Base-by-base conservation (phyloP, 345 rosid genomes). In the Odontarrhena argentea region DNA sequence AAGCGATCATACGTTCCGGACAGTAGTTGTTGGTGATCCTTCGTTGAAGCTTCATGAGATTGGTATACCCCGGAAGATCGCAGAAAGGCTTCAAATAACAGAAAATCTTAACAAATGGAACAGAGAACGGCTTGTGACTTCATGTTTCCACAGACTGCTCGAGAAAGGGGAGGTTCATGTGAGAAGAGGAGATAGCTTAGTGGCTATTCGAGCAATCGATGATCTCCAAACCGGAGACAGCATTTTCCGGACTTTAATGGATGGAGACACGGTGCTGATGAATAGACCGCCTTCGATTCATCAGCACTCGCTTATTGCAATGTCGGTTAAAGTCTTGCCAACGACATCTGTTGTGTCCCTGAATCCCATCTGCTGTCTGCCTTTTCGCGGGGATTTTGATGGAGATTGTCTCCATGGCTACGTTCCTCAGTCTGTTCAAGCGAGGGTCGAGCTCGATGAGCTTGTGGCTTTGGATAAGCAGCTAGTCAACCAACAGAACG, bases 321-420 rank as follows among this genome's bases (percentile, higher is more conserved):
- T 94, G 69, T 76, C 85, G n/a, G 96, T 81, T 8, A 88, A 69
- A 68, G 67, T 91, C 50, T 84, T 94, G 25, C 97, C 99, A 0
- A 79, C 77, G 9, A 65, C 75, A 44, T 88, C 92, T 8, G 92
- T 82, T 63, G 85, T 94, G 15, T 84, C 97, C 2, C 77, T 94
- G 71, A 94, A 94, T 57, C 99, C 99, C 0, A 85, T 94, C 1
- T 85, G 89, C 26, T 94, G 99, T 66, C 55, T 86, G 13, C 99
- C 99, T 14, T 82, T 94, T 35, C 91, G 88, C 40, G 99, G 96
- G 7, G 99, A 94, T 75, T 94, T 94, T 51, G 99, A 94, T 58
- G 99, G 99, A 4, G 99, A 91, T 58, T 94, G 99, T 78, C 79
- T 94, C 25, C 99, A 94, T 50, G 99, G 99, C 9, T 94, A 86